Evolutionary conservation across 805 yeast genomes (phyloP).

Genomic region (Candida palmyrensis): DNA sequence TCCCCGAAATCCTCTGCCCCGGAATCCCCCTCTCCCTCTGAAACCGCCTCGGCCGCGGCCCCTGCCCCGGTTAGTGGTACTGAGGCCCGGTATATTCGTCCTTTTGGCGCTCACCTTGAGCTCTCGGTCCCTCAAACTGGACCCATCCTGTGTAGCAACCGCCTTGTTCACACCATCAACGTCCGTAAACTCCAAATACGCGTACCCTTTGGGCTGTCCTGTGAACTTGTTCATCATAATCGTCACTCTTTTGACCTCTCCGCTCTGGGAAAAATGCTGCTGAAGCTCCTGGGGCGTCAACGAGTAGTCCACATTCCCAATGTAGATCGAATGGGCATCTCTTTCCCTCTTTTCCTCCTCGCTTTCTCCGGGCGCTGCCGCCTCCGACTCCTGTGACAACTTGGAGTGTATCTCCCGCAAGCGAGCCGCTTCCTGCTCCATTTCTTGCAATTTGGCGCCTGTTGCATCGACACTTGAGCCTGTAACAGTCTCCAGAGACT

Average conservation of each 20-base stretch:
- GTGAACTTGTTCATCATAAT: slow-evolving; percentile 67
- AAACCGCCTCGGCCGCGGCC: slow-evolving; percentile 37
- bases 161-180: slow-evolving; percentile 62
- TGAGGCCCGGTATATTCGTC: slow-evolving; percentile 74
- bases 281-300: slow-evolving; percentile 78
- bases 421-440: slow-evolving; percentile 61
- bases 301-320: slow-evolving; percentile 80
- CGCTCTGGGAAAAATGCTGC: slow-evolving; percentile 63
- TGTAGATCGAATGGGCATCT: slow-evolving; percentile 75
- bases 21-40: slow-evolving; percentile 36
- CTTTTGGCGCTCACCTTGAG: slow-evolving; percentile 74
- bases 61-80: slow-evolving; percentile 24
- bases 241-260: slow-evolving; percentile 75
- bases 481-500: neutral
- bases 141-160: slow-evolving; percentile 54
- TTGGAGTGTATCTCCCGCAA: slow-evolving; percentile 53
- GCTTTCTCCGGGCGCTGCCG: slow-evolving; percentile 20
- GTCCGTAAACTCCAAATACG: slow-evolving; percentile 79
- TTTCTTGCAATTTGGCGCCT: slow-evolving; percentile 43
- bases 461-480: slow-evolving; percentile 13
- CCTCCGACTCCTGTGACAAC: slow-evolving; percentile 9
- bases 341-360: slow-evolving; percentile 51
- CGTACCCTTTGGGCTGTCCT: slow-evolving; percentile 84
- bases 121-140: slow-evolving; percentile 61
- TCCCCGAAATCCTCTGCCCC: slow-evolving; percentile 31